Base-by-base conservation (phyloP, 2,329 filamentous ascomycete genomes). In the Amauroascus verrucosus region DNA sequence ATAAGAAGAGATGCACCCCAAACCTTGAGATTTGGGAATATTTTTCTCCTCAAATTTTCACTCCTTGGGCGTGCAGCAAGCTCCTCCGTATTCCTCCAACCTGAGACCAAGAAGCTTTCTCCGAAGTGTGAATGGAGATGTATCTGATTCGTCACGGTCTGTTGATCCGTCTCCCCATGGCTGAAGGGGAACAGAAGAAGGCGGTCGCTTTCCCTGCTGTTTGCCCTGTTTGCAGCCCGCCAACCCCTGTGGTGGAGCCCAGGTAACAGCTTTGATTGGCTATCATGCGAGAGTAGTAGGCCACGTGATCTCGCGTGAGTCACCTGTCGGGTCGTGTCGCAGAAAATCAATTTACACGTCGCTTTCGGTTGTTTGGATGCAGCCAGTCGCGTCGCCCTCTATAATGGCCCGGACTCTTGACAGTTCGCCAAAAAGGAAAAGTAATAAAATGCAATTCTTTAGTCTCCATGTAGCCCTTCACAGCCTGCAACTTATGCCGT, bases 221-320 rank as follows among this genome's bases (percentile, higher is more conserved):
- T 52, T 52, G 50, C 18, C 18, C 20, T 45, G 50, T 52, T 52
- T 52, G 41, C 50, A 46, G n/a, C n/a, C 24, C 6, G 6, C 14
- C 4, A 7, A 20, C n/a, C n/a, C n/a, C n/a, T n/a, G n/a, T n/a
- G n/a, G n/a, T n/a, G 50, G 38, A 35, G 38, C 18, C 13, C 13
- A 3, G 14, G 20, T 1, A 14, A 13, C 11, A 6, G 22, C 20
- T 1, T 7, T 44, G 28, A 51, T 51, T 51, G 49, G 49, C 49
- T 32, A n/a, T 2, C 1, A 50, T 13, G 6, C 9, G 16, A 2
- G 1, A 5, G 7, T 18, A 50, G 22, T n/a, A 2, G 22, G 13
- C 8, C 57, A 58, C 52, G 53, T 55, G 58, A 55, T 32, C 30
- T 52, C 58, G 58, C 53, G 58, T 59, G 56, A 56, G 47, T 57